A percentile compares a stretch with the other conserved stretches of the same genome.
Conservation (phyloP, 1,139 yeast genomes). For the Taphrina confusa region DNA sequence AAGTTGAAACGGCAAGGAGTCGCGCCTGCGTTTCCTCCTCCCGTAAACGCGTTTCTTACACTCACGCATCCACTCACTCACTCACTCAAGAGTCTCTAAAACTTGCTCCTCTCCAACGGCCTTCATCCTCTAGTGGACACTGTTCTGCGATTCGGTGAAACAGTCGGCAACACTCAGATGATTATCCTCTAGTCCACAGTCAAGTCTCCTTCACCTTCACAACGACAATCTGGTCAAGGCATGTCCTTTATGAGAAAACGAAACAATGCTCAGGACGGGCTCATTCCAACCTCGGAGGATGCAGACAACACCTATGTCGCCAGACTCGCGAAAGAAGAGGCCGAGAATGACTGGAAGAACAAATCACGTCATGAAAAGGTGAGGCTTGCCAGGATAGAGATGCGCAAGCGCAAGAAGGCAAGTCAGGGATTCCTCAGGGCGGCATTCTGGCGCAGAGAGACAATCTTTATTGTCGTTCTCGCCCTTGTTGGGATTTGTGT, state of each 20-base stretch:
- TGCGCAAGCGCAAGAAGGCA: conserved; percentile 12
- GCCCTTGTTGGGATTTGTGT: not conserved
- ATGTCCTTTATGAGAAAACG: conserved; percentile 16
- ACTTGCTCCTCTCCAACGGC: too few species aligned
- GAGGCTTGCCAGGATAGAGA: conserved; percentile 15
- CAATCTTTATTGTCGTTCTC: not conserved
- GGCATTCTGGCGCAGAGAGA: conserved; percentile 4
- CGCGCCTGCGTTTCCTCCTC: not conserved
- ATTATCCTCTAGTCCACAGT: too few species aligned
- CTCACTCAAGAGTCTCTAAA: too few species aligned
- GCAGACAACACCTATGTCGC: conserved; percentile 16
- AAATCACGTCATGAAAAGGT: conserved; percentile 21
- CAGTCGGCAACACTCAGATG: too few species aligned
- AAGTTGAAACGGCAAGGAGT: conserved; percentile 5
- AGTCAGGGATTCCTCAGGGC: not conserved
- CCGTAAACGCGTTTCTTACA: not conserved
- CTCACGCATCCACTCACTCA: not conserved
- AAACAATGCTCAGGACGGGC: not conserved
- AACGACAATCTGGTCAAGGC: too few species aligned
- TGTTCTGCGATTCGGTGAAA: too few species aligned
- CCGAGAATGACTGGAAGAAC: conserved; percentile 17
- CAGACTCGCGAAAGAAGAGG: conserved; percentile 17
- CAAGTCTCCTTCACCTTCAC: too few species aligned
- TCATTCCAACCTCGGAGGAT: conserved; percentile 5
- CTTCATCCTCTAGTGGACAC: too few species aligned